Conservation (phyloP, 1,139 yeast species). For the Torulaspora pretoriensis region DNA sequence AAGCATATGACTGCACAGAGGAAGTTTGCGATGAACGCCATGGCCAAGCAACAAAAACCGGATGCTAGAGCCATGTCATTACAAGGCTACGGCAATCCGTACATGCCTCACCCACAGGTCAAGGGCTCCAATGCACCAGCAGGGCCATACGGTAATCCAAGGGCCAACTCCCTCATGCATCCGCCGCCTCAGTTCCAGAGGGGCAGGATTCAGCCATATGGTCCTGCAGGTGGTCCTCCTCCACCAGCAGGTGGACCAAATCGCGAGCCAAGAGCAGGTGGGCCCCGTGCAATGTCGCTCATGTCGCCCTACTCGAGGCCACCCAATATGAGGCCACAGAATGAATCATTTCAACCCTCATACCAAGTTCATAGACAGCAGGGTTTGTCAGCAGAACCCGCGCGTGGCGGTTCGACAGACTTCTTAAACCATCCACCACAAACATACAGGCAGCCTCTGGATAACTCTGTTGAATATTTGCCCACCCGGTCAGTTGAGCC, state of each 20-base stretch:
- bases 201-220: constrained; percentile 10
- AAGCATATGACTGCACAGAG: constrained; percentile 66
- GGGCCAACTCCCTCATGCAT: constrained; percentile 28
- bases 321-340: constrained; percentile 8
- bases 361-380: constrained; percentile 14
- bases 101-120: constrained; percentile 11
- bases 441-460: neutral
- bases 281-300: constrained; percentile 28
- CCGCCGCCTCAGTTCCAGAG: constrained; percentile 19
- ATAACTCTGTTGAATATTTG: neutral
- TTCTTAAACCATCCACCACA: neutral
- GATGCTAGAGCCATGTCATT: constrained; percentile 58
- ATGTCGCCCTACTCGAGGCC: constrained; percentile 12
- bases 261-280: constrained; percentile 1
- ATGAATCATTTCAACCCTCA: neutral
- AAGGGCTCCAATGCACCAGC: constrained; percentile 4
- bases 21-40: constrained; percentile 50
- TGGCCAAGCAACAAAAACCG: constrained; percentile 38
- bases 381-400: neutral
- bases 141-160: constrained; percentile 15
- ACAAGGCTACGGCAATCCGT: constrained; percentile 35
- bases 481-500: neutral
- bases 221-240: constrained; percentile 1
- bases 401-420: neutral
- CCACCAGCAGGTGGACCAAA: neutral